These are phyloP conservation scores for Bodo saltans DNA, from an alignment of 78 protist species.

Conservation along the genomic window DNA sequence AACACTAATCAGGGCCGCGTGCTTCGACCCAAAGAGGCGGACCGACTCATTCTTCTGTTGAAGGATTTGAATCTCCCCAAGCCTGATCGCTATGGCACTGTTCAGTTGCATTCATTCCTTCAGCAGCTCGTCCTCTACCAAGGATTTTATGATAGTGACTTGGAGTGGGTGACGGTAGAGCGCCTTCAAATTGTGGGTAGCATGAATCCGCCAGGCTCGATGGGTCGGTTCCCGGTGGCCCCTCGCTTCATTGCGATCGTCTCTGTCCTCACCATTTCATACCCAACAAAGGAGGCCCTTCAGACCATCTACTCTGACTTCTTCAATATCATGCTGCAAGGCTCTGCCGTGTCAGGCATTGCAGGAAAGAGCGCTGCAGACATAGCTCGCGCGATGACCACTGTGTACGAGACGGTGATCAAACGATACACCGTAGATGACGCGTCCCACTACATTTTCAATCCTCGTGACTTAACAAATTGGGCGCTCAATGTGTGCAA, in stretches of 20 bases:
- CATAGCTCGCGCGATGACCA: constrained; percentile 53
- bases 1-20: constrained; percentile 53
- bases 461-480: constrained; percentile 76
- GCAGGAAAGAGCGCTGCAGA: constrained; percentile 1
- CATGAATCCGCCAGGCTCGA: constrained; percentile 66
- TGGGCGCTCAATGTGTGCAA: constrained; percentile 48
- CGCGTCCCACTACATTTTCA: constrained; percentile 67
- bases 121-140: constrained; percentile 74
- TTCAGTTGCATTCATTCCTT: constrained; percentile 59
- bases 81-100: constrained; percentile 80
- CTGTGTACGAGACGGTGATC: constrained; percentile 46
- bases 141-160: constrained; percentile 72
- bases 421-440: constrained; percentile 52
- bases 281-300: constrained; percentile 55
- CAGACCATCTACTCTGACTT: constrained; percentile 31
- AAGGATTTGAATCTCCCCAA: constrained; percentile 80
- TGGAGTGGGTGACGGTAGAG: constrained; percentile 69
- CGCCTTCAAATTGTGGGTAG: constrained; percentile 59
- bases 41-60: constrained; percentile 55
- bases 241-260: constrained; percentile 62
- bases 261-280: constrained; percentile 29
- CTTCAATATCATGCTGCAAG: neutral
- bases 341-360: neutral
- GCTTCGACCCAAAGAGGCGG: constrained; percentile 63
- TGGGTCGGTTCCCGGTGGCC: constrained; percentile 63